These are phyloP conservation scores for Closterium sp. DNA, from an alignment of 139 green algal genomes.

Conservation along the genomic window DNA sequence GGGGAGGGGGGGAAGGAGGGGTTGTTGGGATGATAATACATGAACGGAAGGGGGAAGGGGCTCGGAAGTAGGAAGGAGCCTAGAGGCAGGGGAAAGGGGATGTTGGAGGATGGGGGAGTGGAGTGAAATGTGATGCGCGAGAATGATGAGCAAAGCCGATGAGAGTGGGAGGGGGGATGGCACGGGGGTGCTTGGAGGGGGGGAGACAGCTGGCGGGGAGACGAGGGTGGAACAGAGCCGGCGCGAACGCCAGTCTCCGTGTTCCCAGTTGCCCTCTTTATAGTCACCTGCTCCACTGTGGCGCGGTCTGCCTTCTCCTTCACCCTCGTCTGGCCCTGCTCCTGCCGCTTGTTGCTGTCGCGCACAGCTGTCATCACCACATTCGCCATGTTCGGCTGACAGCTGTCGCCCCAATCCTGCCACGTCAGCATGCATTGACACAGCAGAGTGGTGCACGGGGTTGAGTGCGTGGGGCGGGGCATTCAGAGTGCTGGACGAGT, in stretches of 20 bases:
- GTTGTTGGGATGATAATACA: neutral
- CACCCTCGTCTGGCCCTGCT: slow-evolving; percentile 14
- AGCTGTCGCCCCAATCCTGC: slow-evolving; percentile 21
- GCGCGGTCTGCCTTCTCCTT: slow-evolving; percentile 85
- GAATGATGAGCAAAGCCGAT: neutral
- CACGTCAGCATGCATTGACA: neutral
- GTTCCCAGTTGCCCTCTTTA: neutral
- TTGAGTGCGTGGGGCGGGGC: neutral
- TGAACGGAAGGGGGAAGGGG: neutral
- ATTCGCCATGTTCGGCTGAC: slow-evolving; percentile 17
- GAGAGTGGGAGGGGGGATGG: neutral
- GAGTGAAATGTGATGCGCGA: too few relatives aligned
- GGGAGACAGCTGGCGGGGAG: neutral
- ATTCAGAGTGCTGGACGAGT: slow-evolving; percentile 12
- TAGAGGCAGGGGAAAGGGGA: too few relatives aligned
- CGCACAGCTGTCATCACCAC: slow-evolving; percentile 35
- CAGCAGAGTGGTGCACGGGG: neutral
- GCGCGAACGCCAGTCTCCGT: too few relatives aligned
- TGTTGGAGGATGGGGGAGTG: too few relatives aligned
- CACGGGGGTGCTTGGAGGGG: neutral
- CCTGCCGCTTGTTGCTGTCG: slow-evolving; percentile 19
- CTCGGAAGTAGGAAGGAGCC: too few relatives aligned
- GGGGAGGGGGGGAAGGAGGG: too few relatives aligned
- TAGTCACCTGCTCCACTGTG: slow-evolving; percentile 78
- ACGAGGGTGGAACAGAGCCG: neutral